Percentiles rank a stretch among this genome's conserved stretches.
Conservation (phyloP, 1,284 basidiomycete genomes). For the Laetiporus sulphureus region DNA sequence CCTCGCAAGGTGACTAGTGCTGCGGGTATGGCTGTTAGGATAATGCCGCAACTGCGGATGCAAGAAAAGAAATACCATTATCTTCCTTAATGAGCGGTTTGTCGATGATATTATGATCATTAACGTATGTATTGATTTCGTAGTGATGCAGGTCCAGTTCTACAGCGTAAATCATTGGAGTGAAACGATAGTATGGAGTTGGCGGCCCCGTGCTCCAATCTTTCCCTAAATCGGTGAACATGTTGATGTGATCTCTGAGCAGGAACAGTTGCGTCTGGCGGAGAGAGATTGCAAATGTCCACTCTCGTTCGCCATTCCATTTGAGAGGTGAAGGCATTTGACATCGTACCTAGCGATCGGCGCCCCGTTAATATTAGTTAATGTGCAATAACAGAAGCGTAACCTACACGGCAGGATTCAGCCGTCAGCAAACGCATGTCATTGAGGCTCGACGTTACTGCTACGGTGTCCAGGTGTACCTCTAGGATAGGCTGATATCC, state of each 20-base stretch:
- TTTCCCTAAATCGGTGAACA: slow-evolving; percentile 82
- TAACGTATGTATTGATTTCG: slow-evolving; percentile 77
- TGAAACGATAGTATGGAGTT: slow-evolving; percentile 72
- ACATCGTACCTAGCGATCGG: slow-evolving; percentile 54
- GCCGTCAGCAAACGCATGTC: slow-evolving; percentile 73
- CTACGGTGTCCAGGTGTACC: slow-evolving; percentile 77
- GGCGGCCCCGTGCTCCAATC: slow-evolving; percentile 85
- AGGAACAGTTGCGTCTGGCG: slow-evolving; percentile 70
- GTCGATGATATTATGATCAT: slow-evolving; percentile 95
- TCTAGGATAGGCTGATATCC: slow-evolving; percentile 80
- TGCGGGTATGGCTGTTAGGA: slow-evolving; percentile 24
- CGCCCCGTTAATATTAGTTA: too few species aligned
- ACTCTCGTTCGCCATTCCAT: slow-evolving; percentile 70
- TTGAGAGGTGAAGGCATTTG: slow-evolving; percentile 58
- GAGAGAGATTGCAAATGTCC: slow-evolving; percentile 69
- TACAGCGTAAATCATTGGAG: slow-evolving; percentile 75
- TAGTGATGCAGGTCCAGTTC: slow-evolving; percentile 71
- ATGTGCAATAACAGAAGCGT: too few species aligned
- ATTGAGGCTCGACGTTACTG: slow-evolving; percentile 80
- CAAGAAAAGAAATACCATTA: slow-evolving; percentile 50
- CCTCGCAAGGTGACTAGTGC: slow-evolving; percentile 72
- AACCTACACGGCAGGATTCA: slow-evolving; percentile 70
- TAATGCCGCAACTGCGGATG: not conserved
- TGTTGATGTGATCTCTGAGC: slow-evolving; percentile 87
- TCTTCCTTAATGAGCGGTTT: slow-evolving; percentile 72